Evolutionary conservation across 345 rosid genomes (phyloP), one percentile per base, ranked within the genome.

Genomic region (Heritiera littoralis): DNA sequence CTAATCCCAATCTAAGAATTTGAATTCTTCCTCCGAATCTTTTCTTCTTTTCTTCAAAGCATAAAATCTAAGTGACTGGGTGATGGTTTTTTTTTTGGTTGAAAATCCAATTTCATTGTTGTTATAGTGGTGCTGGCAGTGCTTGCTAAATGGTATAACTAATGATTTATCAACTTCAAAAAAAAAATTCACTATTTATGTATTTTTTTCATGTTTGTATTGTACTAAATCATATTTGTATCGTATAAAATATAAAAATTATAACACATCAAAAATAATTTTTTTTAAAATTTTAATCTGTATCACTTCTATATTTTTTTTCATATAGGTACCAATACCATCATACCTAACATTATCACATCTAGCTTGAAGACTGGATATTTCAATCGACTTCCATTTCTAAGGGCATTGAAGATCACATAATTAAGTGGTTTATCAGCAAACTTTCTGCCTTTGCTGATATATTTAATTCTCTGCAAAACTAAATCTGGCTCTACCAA

Each of bases 331-430:
- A 23, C 28, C 28, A 23, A 35, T 35, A 35, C 3, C 38, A 35
- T 35, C 38, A 2, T 35, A 35, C 38, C 2, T 35, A 35, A 35
- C 2, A 35, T 35, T 35, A 35, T 35, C 38, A 3, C 38, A 35
- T 35, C 38, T 35, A 35, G 1, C 38, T 35, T 35, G 38, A 6
- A 43, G 1, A 40, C 18, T 41, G 48, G 48, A 40, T 15, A 1
- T 66, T 38, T 18, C 45, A 9, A 17, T 9, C 10, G 2, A 67
- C 17, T 41, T 54, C 72, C 6, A 0, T 68, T 43, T 43, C 30
- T 5, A 45, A 14, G 20, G 38, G 66, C 64, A 56, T 74, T 79
- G 81, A 70, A 74, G 78, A 75, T 78, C 81, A 41, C 45, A 32
- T 38, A 41, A 60, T 74, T n/a, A 10, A 77, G 77, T 77, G 81